Conservation (phyloP, 2,329 filamentous ascomycete genomes). For the Hypoxylon sp. region DNA sequence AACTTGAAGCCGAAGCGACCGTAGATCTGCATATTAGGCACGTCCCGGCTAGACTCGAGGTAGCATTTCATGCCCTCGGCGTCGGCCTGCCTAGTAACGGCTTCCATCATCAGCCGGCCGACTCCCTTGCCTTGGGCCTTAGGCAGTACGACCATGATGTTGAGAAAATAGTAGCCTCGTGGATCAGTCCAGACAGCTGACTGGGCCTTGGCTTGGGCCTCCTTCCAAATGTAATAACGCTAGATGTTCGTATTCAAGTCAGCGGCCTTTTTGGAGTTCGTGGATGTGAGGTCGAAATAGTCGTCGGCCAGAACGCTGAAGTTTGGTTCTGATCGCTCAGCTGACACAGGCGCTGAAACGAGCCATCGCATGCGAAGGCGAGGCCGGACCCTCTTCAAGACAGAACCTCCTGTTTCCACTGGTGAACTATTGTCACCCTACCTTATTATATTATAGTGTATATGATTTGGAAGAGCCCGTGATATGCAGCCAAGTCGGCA, state of each 20-base stretch:
- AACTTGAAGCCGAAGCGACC: constrained; percentile 77
- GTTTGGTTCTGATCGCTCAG: constrained; percentile 38
- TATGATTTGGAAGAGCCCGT: constrained; percentile 24
- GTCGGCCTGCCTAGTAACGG: constrained; percentile 75
- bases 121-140: constrained; percentile 77
- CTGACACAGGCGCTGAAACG: constrained; percentile 46
- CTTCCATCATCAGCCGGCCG: constrained; percentile 74
- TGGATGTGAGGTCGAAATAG: constrained; percentile 16
- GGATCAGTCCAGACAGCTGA: constrained; percentile 74
- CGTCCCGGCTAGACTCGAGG: constrained; percentile 77
- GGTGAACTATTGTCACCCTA: constrained; percentile 27
- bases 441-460: constrained; percentile 1
- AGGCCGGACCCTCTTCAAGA: constrained; percentile 17
- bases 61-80: constrained; percentile 76
- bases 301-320: constrained; percentile 17
- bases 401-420: constrained; percentile 30
- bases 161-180: constrained; percentile 81
- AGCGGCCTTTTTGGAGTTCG: constrained; percentile 31
- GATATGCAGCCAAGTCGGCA: constrained; percentile 38
- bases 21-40: constrained; percentile 80
- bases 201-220: constrained; percentile 73
- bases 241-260: constrained; percentile 47
- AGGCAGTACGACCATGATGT: constrained; percentile 79
- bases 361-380: constrained; percentile 26
- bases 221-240: constrained; percentile 82